These are phyloP conservation scores for Myriosclerotinia duriaeana DNA, from an alignment of 2,329 filamentous ascomycete genomes.

Conservation along the genomic window DNA sequence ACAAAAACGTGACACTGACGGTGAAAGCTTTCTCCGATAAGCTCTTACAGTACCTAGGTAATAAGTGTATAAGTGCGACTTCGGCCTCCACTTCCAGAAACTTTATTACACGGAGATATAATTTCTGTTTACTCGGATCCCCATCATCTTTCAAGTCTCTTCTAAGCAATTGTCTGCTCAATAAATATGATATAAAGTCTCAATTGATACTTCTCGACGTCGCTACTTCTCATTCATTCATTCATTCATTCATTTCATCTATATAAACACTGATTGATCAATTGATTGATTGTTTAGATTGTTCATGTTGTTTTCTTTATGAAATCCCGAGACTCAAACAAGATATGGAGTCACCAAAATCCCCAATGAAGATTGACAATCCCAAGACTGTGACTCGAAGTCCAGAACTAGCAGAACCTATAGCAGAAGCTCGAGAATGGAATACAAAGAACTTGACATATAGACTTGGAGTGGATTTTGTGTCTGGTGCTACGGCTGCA, in stretches of 20 bases:
- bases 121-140: constrained; percentile 1
- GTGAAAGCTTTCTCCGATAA: constrained; percentile 12
- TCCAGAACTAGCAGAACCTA: constrained; percentile 25
- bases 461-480: constrained; percentile 66
- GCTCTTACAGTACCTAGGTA: too few relatives aligned
- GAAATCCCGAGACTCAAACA: constrained; percentile 6
- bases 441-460: constrained; percentile 72
- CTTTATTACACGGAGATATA: constrained; percentile 7
- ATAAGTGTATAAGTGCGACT: background rate
- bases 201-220: constrained; percentile 5
- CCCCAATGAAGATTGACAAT: constrained; percentile 21
- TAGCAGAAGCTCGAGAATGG: constrained; percentile 49
- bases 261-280: background rate
- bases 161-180: background rate
- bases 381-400: constrained; percentile 20
- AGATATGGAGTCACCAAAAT: constrained; percentile 15
- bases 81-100: constrained; percentile 7
- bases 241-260: background rate
- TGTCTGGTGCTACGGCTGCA: constrained; percentile 70
- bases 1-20: too few relatives aligned
- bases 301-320: background rate
- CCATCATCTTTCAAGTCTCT: constrained; percentile 1
- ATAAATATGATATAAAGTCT: background rate
- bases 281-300: background rate
- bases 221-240: background rate